These are phyloP conservation scores for Endocarpon pusillum DNA, from an alignment of 495 filamentous ascomycete species.

Conservation along the genomic window DNA sequence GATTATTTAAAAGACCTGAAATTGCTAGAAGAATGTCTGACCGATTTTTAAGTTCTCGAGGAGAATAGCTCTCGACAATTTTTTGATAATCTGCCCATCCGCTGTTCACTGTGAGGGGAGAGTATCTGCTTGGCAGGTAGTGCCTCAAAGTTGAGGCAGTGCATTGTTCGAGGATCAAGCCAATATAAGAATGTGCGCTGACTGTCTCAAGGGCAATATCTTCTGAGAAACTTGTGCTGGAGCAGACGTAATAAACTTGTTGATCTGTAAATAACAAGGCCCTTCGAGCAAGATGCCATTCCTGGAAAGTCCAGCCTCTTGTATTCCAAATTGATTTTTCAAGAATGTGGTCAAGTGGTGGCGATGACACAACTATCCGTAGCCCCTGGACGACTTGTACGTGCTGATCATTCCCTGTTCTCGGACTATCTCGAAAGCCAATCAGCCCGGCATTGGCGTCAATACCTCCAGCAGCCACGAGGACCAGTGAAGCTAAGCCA, in stretches of 20 bases:
- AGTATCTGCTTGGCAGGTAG: too few species aligned
- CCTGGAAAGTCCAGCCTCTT: constrained; percentile 24
- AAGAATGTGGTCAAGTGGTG: constrained; percentile 1
- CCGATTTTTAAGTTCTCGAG: too few species aligned
- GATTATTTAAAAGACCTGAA: too few species aligned
- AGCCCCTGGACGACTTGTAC: neutral
- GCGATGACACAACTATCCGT: constrained; percentile 1
- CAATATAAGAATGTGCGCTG: too few species aligned
- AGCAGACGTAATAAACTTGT: constrained; percentile 1
- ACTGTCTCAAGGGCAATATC: constrained; percentile 1
- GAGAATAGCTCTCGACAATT: too few species aligned
- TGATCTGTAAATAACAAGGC: neutral
- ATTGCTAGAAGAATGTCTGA: too few species aligned
- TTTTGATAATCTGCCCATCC: too few species aligned
- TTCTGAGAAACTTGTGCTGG: neutral
- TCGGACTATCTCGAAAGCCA: neutral
- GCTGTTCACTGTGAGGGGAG: too few species aligned
- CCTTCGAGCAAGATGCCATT: constrained; percentile 14
- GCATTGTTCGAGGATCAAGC: too few species aligned
- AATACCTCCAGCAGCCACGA: constrained; percentile 5
- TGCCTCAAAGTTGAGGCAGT: too few species aligned
- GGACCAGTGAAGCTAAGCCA: constrained; percentile 2
- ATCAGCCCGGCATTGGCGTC: constrained; percentile 3
- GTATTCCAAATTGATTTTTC: constrained; percentile 13
- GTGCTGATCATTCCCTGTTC: neutral